Evolutionary conservation across 148 eudicot species (phyloP).

Genomic region (Rhododendron simsii): DNA sequence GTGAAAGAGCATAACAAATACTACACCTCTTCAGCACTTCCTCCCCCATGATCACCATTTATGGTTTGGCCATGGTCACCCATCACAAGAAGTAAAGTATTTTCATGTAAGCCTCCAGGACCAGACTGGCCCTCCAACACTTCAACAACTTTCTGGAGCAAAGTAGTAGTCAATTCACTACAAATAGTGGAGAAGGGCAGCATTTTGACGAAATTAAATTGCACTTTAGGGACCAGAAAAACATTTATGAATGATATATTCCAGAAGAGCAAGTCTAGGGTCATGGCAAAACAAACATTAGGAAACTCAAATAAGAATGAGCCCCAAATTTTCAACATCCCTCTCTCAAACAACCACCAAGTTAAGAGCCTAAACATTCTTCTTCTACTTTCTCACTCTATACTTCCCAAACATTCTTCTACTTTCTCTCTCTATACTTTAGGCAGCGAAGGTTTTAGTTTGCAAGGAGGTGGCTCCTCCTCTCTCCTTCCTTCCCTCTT

Average conservation of each 20-base stretch:
- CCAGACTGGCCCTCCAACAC: constrained; percentile 65
- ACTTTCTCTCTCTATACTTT: background rate
- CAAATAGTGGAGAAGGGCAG: constrained; percentile 5
- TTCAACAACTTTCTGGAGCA: constrained; percentile 63
- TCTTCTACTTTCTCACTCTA: background rate
- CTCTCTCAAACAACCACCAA: background rate
- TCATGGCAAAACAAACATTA: background rate
- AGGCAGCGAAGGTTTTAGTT: background rate
- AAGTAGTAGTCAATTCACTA: constrained; percentile 6
- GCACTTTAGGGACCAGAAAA: background rate
- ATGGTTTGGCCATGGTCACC: constrained; percentile 99
- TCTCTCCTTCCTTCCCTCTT: background rate
- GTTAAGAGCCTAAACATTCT: background rate
- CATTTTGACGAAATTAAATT: background rate
- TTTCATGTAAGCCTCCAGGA: constrained; percentile 83
- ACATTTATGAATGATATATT: background rate
- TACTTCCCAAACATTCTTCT: too few species aligned
- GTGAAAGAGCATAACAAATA: constrained; percentile 9
- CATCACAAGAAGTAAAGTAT: constrained; percentile 91
- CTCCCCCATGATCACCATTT: constrained; percentile 99
- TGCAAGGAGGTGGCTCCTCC: background rate
- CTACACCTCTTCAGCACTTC: constrained; percentile 85
- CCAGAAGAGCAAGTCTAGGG: background rate
- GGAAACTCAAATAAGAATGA: background rate
- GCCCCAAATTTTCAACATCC: background rate